Percentiles rank a stretch among this genome's conserved stretches.
phyloP scores from a whole-genome alignment of 768 basidiomycete genomes.

The Boletus insuetus region DNA sequence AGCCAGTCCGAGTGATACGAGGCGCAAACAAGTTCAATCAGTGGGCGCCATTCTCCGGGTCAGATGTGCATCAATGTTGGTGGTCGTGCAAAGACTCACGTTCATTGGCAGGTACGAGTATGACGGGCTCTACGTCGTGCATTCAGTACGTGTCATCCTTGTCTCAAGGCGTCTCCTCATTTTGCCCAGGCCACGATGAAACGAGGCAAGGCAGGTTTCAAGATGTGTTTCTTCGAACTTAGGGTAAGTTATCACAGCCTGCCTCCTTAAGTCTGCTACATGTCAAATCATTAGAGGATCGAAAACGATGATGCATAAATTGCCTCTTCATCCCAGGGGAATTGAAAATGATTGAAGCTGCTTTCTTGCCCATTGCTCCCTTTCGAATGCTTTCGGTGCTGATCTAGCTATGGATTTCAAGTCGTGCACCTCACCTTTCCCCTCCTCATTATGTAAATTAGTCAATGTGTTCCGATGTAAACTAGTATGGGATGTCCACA shows the following conservation, averaged over 20 bases:
- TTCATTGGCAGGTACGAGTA: constrained; percentile 26
- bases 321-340: not conserved
- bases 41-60: constrained; percentile 14
- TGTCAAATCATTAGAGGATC: constrained; percentile 17
- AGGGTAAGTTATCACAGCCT: constrained; percentile 10
- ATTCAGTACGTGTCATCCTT: constrained; percentile 14
- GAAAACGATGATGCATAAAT: not conserved
- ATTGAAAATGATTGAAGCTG: constrained; percentile 13
- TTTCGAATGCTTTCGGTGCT: too few relatives aligned
- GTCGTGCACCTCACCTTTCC: too few relatives aligned
- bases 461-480: too few relatives aligned
- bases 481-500: too few relatives aligned
- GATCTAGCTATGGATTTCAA: too few relatives aligned
- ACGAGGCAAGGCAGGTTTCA: constrained; percentile 14
- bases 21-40: constrained; percentile 17
- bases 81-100: not conserved
- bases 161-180: not conserved
- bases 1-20: constrained; percentile 39
- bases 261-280: not conserved
- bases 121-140: constrained; percentile 32
- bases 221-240: constrained; percentile 30
- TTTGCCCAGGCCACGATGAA: constrained; percentile 12
- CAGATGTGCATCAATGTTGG: not conserved
- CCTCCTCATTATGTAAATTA: too few relatives aligned
- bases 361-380: too few relatives aligned